Evolutionary conservation across 225 moss, liverwort and hornwort species (phyloP).

Genomic region (Pseudoscleropodium purum): DNA sequence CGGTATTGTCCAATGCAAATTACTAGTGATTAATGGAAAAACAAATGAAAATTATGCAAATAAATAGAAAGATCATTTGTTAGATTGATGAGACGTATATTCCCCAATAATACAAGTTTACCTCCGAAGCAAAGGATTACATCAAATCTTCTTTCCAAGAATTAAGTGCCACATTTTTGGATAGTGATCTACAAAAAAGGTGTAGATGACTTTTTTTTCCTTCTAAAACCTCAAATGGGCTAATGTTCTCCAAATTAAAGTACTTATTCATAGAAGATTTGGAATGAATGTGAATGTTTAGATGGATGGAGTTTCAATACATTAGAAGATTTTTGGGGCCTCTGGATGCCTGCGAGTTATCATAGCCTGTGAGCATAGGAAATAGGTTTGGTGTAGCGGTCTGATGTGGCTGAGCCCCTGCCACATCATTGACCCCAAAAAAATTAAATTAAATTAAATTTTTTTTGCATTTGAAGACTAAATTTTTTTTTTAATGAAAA

Average conservation of each 20-base stretch:
- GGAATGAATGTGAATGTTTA: neutral
- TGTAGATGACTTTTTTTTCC: neutral
- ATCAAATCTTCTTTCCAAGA: accelerated
- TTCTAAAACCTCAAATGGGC: too few species aligned
- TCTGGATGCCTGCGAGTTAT: too few species aligned
- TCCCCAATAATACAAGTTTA: neutral
- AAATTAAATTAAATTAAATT: too few species aligned
- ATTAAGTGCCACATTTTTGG: accelerated
- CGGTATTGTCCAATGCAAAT: accelerated
- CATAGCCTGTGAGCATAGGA: too few species aligned
- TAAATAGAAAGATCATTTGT: neutral
- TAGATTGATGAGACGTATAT: neutral
- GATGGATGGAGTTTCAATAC: neutral
- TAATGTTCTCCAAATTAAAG: neutral
- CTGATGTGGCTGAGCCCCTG: too few species aligned
- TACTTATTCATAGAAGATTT: neutral
- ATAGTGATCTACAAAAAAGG: neutral
- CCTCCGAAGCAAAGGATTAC: accelerated
- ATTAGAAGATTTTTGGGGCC: too few species aligned
- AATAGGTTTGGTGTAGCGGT: too few species aligned
- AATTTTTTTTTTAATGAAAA: too few species aligned
- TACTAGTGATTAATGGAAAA: neutral
- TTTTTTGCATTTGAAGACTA: too few species aligned
- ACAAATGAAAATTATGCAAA: neutral
- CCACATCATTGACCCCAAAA: too few species aligned